Percentiles rank a stretch among this genome's conserved stretches.
These are phyloP conservation scores for Alternaria tenuissima DNA, from an alignment of 2,329 filamentous ascomycete species.

Conservation along the genomic window DNA sequence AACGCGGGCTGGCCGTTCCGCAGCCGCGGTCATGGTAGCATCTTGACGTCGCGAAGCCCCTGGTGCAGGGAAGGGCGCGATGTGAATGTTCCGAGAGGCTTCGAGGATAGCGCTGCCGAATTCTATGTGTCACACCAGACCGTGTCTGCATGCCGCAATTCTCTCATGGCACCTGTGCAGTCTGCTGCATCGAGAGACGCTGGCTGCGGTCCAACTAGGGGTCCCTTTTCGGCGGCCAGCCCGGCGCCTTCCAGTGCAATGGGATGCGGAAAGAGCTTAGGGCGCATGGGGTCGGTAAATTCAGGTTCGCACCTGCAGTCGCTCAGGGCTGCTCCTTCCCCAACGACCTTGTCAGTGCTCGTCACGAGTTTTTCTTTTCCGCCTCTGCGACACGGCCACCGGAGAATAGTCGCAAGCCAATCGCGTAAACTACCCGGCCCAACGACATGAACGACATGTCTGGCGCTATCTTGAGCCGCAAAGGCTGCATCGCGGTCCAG, in stretches of 20 bases:
- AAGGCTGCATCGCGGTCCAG: constrained; percentile 34
- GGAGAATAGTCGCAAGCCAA: constrained; percentile 10
- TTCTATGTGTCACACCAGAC: constrained; percentile 41
- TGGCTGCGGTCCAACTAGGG: constrained; percentile 7
- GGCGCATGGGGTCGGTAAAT: constrained; percentile 39
- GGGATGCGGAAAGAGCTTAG: constrained; percentile 26
- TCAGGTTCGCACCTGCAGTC: constrained; percentile 31
- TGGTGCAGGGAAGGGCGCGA: constrained; percentile 30
- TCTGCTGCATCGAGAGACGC: constrained; percentile 21
- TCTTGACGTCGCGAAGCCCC: constrained; percentile 50
- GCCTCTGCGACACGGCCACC: background rate
- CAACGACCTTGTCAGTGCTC: background rate
- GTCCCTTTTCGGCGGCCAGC: constrained; percentile 24
- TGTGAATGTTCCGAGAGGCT: constrained; percentile 34
- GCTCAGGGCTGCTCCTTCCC: constrained; percentile 27
- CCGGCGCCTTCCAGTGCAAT: constrained; percentile 27
- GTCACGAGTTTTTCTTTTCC: constrained; percentile 10
- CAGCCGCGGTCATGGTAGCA: constrained; percentile 56
- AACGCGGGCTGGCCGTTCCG: constrained; percentile 53
- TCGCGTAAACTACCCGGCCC: constrained; percentile 2
- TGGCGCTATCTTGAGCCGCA: constrained; percentile 24
- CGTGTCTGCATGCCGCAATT: constrained; percentile 26
- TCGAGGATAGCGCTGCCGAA: constrained; percentile 30
- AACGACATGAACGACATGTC: background rate
- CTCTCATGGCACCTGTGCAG: constrained; percentile 31